Evolutionary conservation across 192 early-diverging fungal species (phyloP), one percentile per base, ranked within the genome.

Genomic region (Lobosporangium transversale): DNA sequence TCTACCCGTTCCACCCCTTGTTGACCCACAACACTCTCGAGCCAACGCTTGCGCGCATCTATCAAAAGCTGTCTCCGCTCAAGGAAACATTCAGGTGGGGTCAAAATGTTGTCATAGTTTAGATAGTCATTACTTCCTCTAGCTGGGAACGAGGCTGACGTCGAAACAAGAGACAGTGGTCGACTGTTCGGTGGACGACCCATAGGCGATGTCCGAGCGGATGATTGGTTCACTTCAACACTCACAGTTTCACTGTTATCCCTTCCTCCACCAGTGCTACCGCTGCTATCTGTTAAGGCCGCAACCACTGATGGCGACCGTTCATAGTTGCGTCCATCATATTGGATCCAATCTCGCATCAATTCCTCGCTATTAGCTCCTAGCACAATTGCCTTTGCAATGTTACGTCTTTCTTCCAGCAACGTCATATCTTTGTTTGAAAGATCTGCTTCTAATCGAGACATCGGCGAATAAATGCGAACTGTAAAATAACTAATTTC

Each of bases 71-170:
- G 64, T 35, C 73, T 43, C 17, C 73, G 50, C 35, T 76, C 73
- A 2, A 54, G 57, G 59, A 76, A 76, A 44, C 73, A 76, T 32
- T 76, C 73, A 1, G 73, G 73, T 1, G 73, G 73, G 0, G 73
- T 67, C 57, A 76, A 43, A 45, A 76, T 76, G 42, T 76, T 76
- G 30, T 76, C 73, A 12, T 24, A 62, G 37, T 62, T 67, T 31
- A 67, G 17, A 10, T 76, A 76, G 15, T 76, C 71, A 36, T 23
- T 47, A 24, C 71, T 76, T 17, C 71, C 71, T 8, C 66, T 62
- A 35, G 20, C 40, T 17, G 71, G 71, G 53, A 76, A 76, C 15
- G 58, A 66, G 0, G 63, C 51, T 4, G 64, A 67, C 1, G 58
- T 62, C 18, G 64, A 67, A 18, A 76, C 40, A 35, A 76, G 29